A percentile compares a stretch with the other conserved stretches of the same genome.
Conservation (phyloP, 2,329 filamentous ascomycete species). For the Colletotrichum sp. region DNA sequence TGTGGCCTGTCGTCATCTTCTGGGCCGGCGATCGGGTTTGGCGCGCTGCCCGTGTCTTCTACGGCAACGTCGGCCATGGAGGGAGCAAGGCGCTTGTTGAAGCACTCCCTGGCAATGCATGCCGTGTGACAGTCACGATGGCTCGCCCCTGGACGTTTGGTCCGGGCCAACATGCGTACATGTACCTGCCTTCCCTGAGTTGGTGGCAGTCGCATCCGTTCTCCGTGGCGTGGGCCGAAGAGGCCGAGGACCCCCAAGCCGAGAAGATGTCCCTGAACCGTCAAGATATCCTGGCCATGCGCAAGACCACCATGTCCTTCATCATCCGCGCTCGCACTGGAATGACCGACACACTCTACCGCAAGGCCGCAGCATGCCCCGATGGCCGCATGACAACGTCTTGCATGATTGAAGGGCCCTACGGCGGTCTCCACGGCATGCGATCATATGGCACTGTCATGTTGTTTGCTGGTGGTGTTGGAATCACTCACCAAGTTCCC, state of each 20-base stretch:
- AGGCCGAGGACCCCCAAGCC: constrained; percentile 53
- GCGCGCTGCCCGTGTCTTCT: constrained; percentile 64
- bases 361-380: constrained; percentile 65
- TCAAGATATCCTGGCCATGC: constrained; percentile 62
- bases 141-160: constrained; percentile 78
- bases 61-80: constrained; percentile 69
- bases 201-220: constrained; percentile 81
- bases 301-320: constrained; percentile 71
- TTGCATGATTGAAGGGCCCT: constrained; percentile 77
- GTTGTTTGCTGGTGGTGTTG: constrained; percentile 80
- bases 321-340: constrained; percentile 76
- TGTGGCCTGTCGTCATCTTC: constrained; percentile 66
- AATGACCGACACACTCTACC: constrained; percentile 72
- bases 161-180: constrained; percentile 78
- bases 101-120: constrained; percentile 76
- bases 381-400: constrained; percentile 66
- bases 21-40: constrained; percentile 69
- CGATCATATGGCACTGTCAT: constrained; percentile 79
- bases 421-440: constrained; percentile 73
- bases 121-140: constrained; percentile 74
- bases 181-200: constrained; percentile 76
- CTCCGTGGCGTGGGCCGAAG: constrained; percentile 78
- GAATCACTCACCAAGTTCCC: constrained; percentile 80
- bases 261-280: constrained; percentile 65
- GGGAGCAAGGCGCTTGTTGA: constrained; percentile 74